phyloP scores from a whole-genome alignment of 768 basidiomycete genomes.

The Fistulinella prunicolor region DNA sequence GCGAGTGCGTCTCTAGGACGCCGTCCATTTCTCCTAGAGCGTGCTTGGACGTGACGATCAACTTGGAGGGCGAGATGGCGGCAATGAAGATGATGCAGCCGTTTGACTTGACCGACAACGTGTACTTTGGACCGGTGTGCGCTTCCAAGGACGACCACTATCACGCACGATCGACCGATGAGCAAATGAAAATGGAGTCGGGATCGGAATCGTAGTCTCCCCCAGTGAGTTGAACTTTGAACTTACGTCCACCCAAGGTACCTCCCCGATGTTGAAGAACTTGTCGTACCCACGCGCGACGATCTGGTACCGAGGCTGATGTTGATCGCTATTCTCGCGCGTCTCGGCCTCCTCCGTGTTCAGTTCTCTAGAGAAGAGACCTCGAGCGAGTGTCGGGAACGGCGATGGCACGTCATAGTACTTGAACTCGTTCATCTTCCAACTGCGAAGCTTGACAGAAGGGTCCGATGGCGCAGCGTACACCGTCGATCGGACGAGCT shows the following conservation, averaged over 20 bases:
- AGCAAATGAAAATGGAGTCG: not conserved
- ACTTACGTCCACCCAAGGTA: conserved; percentile 90
- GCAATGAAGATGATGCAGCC: conserved; percentile 97
- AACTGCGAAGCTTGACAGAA: conserved; percentile 62
- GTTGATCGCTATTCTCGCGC: conserved; percentile 12
- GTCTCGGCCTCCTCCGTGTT: conserved; percentile 22
- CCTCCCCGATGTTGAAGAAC: conserved; percentile 97
- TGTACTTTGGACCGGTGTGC: conserved; percentile 75
- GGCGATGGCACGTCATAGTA: conserved; percentile 88
- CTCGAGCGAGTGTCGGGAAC: conserved; percentile 93
- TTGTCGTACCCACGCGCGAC: conserved; percentile 95
- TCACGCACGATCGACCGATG: not conserved
- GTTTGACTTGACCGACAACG: conserved; percentile 89
- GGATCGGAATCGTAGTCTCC: not conserved
- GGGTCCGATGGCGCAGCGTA: conserved; percentile 60
- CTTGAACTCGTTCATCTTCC: conserved; percentile 98
- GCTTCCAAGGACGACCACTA: conserved; percentile 75
- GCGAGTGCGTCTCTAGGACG: conserved; percentile 61
- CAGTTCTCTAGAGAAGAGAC: conserved; percentile 71
- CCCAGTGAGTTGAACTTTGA: not conserved
- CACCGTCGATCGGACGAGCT: conserved; percentile 58
- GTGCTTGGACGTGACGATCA: conserved; percentile 92
- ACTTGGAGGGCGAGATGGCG: conserved; percentile 67
- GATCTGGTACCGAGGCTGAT: conserved; percentile 51
- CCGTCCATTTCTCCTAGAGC: conserved; percentile 62